Percentiles rank a stretch among this genome's conserved stretches.
These are phyloP conservation scores for Ophiostoma perfectum DNA, from an alignment of 2,329 filamentous ascomycete genomes.

Conservation along the genomic window DNA sequence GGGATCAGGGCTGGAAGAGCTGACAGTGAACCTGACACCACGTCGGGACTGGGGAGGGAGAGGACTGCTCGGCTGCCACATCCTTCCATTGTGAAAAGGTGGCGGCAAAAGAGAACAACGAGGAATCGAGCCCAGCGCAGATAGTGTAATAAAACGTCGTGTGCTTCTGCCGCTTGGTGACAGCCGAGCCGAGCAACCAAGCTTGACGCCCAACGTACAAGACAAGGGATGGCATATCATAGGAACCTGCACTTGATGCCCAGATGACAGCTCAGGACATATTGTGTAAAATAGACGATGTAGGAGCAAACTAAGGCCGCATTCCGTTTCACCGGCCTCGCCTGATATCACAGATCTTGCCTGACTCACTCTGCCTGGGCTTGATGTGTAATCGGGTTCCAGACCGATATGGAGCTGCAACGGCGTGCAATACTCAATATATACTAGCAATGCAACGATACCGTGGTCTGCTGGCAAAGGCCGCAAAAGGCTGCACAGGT, in stretches of 20 bases:
- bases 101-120: not conserved
- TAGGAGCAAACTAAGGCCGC: not conserved
- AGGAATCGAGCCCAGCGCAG: not conserved
- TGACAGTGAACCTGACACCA: conserved; percentile 69
- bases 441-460: not conserved
- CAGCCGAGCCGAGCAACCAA: not conserved
- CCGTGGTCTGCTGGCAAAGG: not conserved
- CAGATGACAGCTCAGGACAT: not conserved
- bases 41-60: conserved; percentile 82
- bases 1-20: conserved; percentile 45
- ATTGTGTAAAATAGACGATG: not conserved
- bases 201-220: conserved; percentile 14
- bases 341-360: not conserved
- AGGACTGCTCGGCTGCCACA: conserved; percentile 84
- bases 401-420: too few relatives aligned
- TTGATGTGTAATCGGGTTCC: not conserved
- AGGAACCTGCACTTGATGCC: not conserved
- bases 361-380: not conserved
- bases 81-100: conserved; percentile 63
- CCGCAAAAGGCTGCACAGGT: not conserved
- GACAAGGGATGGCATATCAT: not conserved
- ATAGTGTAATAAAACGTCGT: not conserved
- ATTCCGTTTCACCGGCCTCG: not conserved
- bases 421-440: not conserved
- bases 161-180: not conserved